These are phyloP conservation scores for Nepenthes mirabilis DNA, from an alignment of 148 eudicot genomes.

Conservation along the genomic window DNA sequence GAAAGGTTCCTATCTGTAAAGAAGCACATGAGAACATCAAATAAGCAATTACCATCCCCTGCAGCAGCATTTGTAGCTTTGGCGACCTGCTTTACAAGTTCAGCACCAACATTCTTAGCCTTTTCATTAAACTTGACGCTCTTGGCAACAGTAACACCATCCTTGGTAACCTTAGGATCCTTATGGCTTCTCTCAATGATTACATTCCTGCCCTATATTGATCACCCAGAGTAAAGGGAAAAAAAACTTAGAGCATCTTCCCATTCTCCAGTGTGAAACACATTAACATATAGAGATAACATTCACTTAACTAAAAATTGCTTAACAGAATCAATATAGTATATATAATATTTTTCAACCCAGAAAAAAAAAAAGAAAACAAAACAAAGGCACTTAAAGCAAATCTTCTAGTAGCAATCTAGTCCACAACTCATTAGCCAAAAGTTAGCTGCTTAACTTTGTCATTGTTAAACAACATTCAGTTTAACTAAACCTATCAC, in stretches of 20 bases:
- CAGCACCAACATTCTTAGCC: slow-evolving; percentile 83
- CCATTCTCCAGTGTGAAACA: not conserved
- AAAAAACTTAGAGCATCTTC: not conserved
- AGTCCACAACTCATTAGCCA: too few species aligned
- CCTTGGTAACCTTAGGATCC: slow-evolving; percentile 83
- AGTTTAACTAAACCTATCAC: too few species aligned
- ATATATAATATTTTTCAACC: too few species aligned
- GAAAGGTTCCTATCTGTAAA: not conserved
- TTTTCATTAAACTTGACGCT: slow-evolving; percentile 64
- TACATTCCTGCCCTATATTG: slow-evolving; percentile 66
- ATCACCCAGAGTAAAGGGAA: slow-evolving; percentile 8
- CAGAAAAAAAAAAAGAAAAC: too few species aligned
- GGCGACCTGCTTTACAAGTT: slow-evolving; percentile 90
- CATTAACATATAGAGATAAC: too few species aligned
- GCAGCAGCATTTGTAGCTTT: slow-evolving; percentile 82
- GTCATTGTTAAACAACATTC: too few species aligned
- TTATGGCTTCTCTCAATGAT: slow-evolving; percentile 57
- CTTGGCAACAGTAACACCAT: slow-evolving; percentile 97
- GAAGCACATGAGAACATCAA: slow-evolving; percentile 1
- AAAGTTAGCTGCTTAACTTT: too few species aligned
- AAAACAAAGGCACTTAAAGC: too few species aligned
- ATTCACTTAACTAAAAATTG: too few species aligned
- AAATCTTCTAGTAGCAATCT: too few species aligned
- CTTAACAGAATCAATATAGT: too few species aligned
- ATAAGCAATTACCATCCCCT: slow-evolving; percentile 63